Conservation (phyloP, 1,284 basidiomycete genomes). For the Papiliotrema terrestris region DNA sequence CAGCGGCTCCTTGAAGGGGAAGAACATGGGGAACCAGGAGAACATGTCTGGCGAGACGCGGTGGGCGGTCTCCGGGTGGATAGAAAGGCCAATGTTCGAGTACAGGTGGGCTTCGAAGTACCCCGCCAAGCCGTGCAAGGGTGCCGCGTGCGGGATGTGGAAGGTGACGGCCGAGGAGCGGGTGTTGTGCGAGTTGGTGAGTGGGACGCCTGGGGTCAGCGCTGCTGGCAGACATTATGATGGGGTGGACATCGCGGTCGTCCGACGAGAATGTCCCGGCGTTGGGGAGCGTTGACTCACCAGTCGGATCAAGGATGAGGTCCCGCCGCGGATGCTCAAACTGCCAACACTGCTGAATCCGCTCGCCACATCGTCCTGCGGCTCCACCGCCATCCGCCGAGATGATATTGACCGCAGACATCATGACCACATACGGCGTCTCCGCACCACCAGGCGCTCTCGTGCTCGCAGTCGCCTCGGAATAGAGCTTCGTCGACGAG, state of each 20-base stretch:
- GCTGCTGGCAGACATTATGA: not conserved
- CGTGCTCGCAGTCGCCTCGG: conserved; percentile 58
- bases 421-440: conserved; percentile 98
- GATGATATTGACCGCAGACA: conserved; percentile 83
- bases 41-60: conserved; percentile 89
- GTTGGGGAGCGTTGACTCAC: conserved; percentile 52
- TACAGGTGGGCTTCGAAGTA: conserved; percentile 97
- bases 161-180: conserved; percentile 77
- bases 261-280: no score
- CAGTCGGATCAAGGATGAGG: conserved; percentile 65
- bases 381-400: conserved; percentile 62
- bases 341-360: conserved; percentile 94
- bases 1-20: conserved; percentile 89
- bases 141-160: conserved; percentile 88
- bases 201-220: conserved; percentile 60
- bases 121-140: conserved; percentile 95
- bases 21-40: conserved; percentile 98
- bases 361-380: conserved; percentile 66
- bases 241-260: no score
- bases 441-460: conserved; percentile 64
- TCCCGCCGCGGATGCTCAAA: conserved; percentile 90
- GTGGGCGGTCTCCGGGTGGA: conserved; percentile 84
- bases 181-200: conserved; percentile 84
- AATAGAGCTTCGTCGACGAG: conserved; percentile 86
- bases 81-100: conserved; percentile 81